Conservation (phyloP, 73 alveolate species). For the Tetrahymena elliotti region DNA sequence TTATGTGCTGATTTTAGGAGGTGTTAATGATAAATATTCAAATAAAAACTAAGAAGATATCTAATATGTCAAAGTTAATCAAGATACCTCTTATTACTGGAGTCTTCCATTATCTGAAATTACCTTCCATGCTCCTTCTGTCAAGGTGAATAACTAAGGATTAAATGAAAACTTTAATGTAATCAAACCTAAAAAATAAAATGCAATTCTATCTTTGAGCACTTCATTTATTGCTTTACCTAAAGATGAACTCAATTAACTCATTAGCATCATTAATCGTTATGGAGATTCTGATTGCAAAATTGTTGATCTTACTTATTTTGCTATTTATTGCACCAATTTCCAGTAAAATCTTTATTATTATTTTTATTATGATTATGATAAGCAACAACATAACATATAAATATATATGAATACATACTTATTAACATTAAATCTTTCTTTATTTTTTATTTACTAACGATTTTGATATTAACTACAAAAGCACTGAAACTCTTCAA, state of each 20-base stretch:
- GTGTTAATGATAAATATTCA: background rate
- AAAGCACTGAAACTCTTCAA: background rate
- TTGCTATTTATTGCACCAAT: background rate
- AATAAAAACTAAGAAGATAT: background rate
- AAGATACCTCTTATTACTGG: background rate
- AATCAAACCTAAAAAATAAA: background rate
- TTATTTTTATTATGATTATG: too few relatives aligned
- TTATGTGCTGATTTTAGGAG: background rate
- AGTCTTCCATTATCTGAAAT: background rate
- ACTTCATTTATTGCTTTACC: background rate
- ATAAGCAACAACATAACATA: too few relatives aligned
- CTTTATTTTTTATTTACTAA: background rate
- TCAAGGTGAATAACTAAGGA: background rate
- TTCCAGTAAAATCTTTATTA: background rate
- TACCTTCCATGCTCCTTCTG: background rate
- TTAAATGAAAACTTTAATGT: background rate
- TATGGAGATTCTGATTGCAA: background rate
- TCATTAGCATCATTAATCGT: background rate
- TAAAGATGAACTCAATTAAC: background rate
- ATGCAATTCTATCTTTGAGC: background rate
- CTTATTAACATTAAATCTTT: too few relatives aligned
- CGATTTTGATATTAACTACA: background rate
- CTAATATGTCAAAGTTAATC: background rate
- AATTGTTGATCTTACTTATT: background rate
- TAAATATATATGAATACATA: too few relatives aligned